Conservation (phyloP, 352 stramenopile species). For the Phytophthora sojae region DNA sequence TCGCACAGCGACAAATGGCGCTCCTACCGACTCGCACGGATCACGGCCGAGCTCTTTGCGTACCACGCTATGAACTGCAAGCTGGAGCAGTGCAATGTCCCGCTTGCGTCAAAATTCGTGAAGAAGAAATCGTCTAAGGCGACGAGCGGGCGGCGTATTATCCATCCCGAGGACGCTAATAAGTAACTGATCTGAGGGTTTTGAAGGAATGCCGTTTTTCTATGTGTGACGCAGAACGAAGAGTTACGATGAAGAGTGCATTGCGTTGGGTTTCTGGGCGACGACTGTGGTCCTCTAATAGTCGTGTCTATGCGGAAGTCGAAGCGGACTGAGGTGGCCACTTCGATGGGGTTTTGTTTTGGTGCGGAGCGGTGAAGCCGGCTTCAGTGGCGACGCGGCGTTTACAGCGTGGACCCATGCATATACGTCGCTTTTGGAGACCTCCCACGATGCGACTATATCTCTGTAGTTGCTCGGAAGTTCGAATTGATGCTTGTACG, state of each 20-base stretch:
- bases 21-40: constrained; percentile 49
- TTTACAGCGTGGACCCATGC: constrained; percentile 31
- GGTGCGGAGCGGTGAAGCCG: constrained; percentile 11
- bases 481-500: not conserved
- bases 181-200: constrained; percentile 18
- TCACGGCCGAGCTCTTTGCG: constrained; percentile 60
- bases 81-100: constrained; percentile 44
- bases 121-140: constrained; percentile 61
- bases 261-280: not conserved
- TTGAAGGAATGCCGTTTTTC: not conserved
- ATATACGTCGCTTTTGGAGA: constrained; percentile 7
- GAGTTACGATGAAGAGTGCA: constrained; percentile 15
- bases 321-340: constrained; percentile 8
- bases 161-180: constrained; percentile 1
- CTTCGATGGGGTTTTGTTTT: not conserved
- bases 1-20: constrained; percentile 69
- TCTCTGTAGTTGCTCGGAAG: constrained; percentile 33
- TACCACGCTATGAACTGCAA: constrained; percentile 65
- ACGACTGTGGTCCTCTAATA: not conserved
- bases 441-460: constrained; percentile 22
- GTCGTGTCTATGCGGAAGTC: constrained; percentile 6
- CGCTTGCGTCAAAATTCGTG: constrained; percentile 46
- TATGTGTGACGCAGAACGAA: not conserved
- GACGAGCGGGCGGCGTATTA: not conserved
- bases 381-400: constrained; percentile 24